phyloP scores from a whole-genome alignment of 306 rosid genomes.

The Clitoria ternatea region DNA sequence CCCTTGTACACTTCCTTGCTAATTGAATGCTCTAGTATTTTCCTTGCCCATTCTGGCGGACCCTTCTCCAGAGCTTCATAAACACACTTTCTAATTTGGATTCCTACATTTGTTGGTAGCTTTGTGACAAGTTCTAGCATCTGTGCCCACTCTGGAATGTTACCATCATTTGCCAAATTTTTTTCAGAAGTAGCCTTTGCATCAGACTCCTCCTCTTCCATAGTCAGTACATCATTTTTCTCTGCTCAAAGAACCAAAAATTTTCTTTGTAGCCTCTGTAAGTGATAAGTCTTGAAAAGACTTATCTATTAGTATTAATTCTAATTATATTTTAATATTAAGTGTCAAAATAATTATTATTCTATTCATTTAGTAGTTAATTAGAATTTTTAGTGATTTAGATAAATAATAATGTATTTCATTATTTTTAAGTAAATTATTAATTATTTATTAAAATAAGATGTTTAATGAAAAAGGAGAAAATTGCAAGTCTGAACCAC shows the following conservation, averaged over 20 bases:
- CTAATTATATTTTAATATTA: too few species aligned
- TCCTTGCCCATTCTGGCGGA: slow-evolving; percentile 97
- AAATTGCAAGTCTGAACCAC: too few species aligned
- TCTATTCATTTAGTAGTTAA: too few species aligned
- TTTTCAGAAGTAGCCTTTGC: slow-evolving; percentile 49
- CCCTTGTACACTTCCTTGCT: slow-evolving; percentile 98
- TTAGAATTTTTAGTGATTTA: too few species aligned
- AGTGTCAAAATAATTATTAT: too few species aligned
- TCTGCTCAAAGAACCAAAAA: slow-evolving; percentile 66
- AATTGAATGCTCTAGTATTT: slow-evolving; percentile 76
- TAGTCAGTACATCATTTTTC: slow-evolving; percentile 55
- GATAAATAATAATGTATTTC: too few species aligned
- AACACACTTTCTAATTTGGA: slow-evolving; percentile 94
- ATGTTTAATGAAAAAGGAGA: too few species aligned
- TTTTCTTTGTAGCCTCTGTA: slow-evolving; percentile 81
- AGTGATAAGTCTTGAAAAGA: too few species aligned
- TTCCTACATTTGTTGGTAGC: slow-evolving; percentile 97
- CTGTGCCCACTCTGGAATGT: slow-evolving; percentile 85
- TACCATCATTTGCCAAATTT: slow-evolving; percentile 44
- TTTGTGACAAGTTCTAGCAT: slow-evolving; percentile 89
- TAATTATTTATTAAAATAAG: too few species aligned
- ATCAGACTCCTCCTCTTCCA: slow-evolving; percentile 81
- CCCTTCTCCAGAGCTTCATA: slow-evolving; percentile 67
- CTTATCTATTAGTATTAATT: too few species aligned
- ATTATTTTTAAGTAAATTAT: too few species aligned